phyloP scores from a whole-genome alignment of 2,329 filamentous ascomycete genomes.

The Penicillium sp. region DNA sequence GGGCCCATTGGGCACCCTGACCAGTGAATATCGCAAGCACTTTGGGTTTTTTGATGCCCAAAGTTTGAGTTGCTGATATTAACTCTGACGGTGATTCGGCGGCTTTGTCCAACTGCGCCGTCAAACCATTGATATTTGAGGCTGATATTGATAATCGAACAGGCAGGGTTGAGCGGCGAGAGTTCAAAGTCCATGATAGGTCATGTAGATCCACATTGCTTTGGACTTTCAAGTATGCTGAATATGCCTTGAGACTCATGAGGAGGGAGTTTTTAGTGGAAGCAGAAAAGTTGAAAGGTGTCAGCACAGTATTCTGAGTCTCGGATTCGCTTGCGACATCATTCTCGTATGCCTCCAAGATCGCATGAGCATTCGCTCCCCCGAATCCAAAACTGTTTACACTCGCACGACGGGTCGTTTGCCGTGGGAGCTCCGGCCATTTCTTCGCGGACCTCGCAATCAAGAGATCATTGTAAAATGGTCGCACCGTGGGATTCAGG shows the following conservation, averaged over 20 bases:
- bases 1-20: constrained; percentile 34
- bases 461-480: constrained; percentile 25
- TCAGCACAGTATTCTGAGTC: neutral
- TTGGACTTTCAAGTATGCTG: constrained; percentile 8
- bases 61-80: constrained; percentile 3
- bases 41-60: constrained; percentile 8
- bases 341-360: constrained; percentile 36
- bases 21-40: constrained; percentile 31
- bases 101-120: constrained; percentile 9
- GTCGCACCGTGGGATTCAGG: constrained; percentile 25
- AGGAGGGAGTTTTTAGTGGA: constrained; percentile 18
- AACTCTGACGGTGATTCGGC: constrained; percentile 1
- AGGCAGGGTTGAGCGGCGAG: constrained; percentile 21
- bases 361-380: constrained; percentile 38
- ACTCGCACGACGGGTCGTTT: constrained; percentile 35
- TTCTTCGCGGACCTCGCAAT: constrained; percentile 19
- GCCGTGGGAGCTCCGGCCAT: constrained; percentile 24
- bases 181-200: constrained; percentile 23
- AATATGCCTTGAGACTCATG: constrained; percentile 9
- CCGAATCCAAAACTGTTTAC: constrained; percentile 49
- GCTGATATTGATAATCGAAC: constrained; percentile 15
- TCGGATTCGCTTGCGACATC: neutral
- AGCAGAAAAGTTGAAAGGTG: constrained; percentile 25
- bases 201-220: constrained; percentile 6
- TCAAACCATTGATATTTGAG: constrained; percentile 10